phyloP scores from a whole-genome alignment of 345 rosid species.

The Schrenkiella parvula region DNA sequence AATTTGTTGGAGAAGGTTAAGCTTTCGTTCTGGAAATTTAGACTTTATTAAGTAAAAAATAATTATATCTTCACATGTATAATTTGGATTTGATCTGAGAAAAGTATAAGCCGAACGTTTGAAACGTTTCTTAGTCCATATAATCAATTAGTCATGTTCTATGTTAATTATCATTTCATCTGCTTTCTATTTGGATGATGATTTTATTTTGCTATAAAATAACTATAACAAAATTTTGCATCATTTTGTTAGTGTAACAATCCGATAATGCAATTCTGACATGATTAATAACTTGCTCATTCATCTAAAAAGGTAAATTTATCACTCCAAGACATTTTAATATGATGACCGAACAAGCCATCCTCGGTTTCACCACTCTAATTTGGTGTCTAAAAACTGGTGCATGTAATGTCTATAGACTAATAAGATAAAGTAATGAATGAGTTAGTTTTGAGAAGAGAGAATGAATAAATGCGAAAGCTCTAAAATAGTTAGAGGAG shows the following conservation, averaged over 20 bases:
- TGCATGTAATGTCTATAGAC: neutral
- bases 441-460: slow-evolving; percentile 7
- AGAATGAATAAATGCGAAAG: slow-evolving; percentile 20
- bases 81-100: neutral
- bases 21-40: no score
- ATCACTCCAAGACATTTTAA: neutral
- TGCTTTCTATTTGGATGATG: neutral
- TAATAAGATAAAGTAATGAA: neutral
- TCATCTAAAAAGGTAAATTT: neutral
- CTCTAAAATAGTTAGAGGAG: slow-evolving; percentile 16
- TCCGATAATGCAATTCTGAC: neutral
- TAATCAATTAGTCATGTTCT: neutral
- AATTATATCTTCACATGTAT: neutral
- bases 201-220: neutral
- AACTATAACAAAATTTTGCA: neutral
- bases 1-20: neutral
- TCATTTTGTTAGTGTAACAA: neutral
- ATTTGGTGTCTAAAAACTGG: neutral
- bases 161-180: neutral
- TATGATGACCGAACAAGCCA: neutral
- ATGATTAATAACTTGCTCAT: neutral
- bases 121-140: neutral
- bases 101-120: neutral
- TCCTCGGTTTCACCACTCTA: slow-evolving; percentile 15
- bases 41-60: neutral